These are phyloP conservation scores for Prototheca wickerhamii DNA, from an alignment of 163 green algal species.

Conservation along the genomic window DNA sequence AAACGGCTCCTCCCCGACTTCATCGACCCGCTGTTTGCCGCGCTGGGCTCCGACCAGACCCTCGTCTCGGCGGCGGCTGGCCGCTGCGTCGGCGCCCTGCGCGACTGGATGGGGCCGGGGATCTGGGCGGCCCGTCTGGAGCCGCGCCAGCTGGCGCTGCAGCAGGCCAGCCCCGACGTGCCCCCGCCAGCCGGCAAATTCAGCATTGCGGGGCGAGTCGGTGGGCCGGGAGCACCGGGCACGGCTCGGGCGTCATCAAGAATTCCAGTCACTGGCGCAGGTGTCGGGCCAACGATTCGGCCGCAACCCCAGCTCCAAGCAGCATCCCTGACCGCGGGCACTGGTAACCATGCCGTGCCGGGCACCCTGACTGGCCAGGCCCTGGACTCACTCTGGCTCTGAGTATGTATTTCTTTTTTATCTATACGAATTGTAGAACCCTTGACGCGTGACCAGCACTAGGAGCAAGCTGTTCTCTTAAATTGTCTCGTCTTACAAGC, in stretches of 20 bases:
- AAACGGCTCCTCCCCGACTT: conserved; percentile 54
- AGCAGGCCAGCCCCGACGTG: conserved; percentile 26
- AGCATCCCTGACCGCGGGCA: no score
- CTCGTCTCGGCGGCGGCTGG: conserved; percentile 58
- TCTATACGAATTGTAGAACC: no score
- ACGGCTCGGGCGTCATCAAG: no score
- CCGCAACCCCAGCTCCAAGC: no score
- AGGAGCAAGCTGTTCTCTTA: background rate
- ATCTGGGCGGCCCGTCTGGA: conserved; percentile 57
- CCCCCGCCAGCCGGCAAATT: conserved; percentile 19
- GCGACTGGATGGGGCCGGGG: conserved; percentile 54
- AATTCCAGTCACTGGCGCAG: no score
- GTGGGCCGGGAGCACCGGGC: no score
- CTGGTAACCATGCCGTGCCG: no score
- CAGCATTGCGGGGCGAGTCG: no score
- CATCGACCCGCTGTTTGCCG: conserved; percentile 52
- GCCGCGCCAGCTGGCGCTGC: conserved; percentile 19
- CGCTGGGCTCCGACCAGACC: conserved; percentile 54
- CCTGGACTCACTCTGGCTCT: no score
- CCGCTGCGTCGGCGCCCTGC: conserved; percentile 39
- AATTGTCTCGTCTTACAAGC: background rate
- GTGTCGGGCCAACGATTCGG: no score
- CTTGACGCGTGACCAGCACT: background rate
- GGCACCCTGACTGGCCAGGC: no score
- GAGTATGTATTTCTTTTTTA: no score